A percentile compares a stretch with the other conserved stretches of the same genome.
Conservation (phyloP, 148 eudicot species). For the Amaranthus cruentus region DNA sequence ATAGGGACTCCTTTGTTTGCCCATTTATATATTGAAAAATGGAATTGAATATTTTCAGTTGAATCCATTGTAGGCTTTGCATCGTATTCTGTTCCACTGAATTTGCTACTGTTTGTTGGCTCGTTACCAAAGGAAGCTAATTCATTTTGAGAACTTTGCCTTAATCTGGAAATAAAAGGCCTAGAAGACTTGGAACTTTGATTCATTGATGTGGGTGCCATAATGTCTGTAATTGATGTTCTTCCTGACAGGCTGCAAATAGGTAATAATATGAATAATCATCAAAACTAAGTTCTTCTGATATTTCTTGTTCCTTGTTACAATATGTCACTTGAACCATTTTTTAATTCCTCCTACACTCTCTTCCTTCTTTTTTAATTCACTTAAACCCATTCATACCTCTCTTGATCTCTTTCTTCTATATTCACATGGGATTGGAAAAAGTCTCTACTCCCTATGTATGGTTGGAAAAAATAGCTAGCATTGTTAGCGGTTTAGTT, state of each 20-base stretch:
- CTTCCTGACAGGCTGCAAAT: constrained; percentile 56
- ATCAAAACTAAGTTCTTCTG: too few relatives aligned
- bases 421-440: too few relatives aligned
- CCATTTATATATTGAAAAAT: constrained; percentile 91
- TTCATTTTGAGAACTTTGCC: constrained; percentile 30
- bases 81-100: constrained; percentile 25
- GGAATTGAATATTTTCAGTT: constrained; percentile 43
- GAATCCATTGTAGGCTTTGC: constrained; percentile 15
- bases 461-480: too few relatives aligned
- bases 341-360: too few relatives aligned
- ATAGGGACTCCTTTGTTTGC: constrained; percentile 58
- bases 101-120: constrained; percentile 6
- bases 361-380: too few relatives aligned
- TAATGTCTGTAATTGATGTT: constrained; percentile 37
- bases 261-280: too few relatives aligned
- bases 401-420: too few relatives aligned
- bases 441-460: too few relatives aligned
- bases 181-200: constrained; percentile 27
- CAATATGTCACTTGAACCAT: too few relatives aligned
- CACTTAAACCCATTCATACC: too few relatives aligned
- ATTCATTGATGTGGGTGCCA: constrained; percentile 35
- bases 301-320: too few relatives aligned
- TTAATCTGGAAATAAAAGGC: constrained; percentile 40
- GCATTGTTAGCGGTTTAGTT: too few relatives aligned
- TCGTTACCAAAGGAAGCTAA: constrained; percentile 23